A percentile compares a stretch with the other conserved stretches of the same genome.
Conservation (phyloP, 805 yeast species). For the Candida orba region DNA sequence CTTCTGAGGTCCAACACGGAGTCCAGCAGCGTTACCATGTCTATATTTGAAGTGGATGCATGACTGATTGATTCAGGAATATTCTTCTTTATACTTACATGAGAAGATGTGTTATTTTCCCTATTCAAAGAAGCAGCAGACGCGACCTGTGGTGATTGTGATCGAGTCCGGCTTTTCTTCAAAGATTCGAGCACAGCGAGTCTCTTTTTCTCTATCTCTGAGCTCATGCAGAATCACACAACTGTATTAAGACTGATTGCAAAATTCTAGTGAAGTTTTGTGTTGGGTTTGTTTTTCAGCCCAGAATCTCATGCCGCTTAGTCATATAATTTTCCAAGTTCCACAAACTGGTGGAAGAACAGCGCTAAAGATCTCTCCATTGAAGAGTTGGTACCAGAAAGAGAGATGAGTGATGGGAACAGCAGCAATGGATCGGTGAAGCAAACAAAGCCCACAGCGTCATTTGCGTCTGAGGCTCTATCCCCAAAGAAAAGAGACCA, state of each 20-base stretch:
- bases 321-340: too few relatives aligned
- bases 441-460: background rate
- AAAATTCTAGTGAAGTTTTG: background rate
- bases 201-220: constrained; percentile 17
- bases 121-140: too few relatives aligned
- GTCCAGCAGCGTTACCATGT: constrained; percentile 7
- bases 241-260: background rate
- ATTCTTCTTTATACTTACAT: background rate
- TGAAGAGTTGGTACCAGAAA: too few relatives aligned
- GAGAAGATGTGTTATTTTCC: background rate
- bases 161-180: constrained; percentile 7
- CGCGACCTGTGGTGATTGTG: constrained; percentile 1
- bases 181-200: constrained; percentile 21
- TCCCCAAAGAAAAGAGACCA: constrained; percentile 16
- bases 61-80: background rate
- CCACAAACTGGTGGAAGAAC: too few relatives aligned
- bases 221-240: background rate
- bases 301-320: background rate
- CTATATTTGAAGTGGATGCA: background rate
- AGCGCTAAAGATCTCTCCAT: too few relatives aligned
- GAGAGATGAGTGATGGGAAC: background rate
- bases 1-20: constrained; percentile 21
- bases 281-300: background rate
- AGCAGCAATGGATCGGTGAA: background rate
- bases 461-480: constrained; percentile 5